Base-by-base conservation (phyloP, 805 yeast species). In the Jamesozyma spencerorum region DNA sequence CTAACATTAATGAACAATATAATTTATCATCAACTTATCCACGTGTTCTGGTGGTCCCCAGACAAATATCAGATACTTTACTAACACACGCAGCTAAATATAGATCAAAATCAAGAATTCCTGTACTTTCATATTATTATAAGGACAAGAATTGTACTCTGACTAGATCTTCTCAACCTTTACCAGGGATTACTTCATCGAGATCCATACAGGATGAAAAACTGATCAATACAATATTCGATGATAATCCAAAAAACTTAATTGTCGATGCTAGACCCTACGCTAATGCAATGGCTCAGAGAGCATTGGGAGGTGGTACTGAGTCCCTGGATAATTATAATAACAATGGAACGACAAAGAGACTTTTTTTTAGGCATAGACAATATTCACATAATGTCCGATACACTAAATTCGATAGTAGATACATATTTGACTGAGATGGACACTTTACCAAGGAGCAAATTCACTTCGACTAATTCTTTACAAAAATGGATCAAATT, bases 251-350 rank as follows among this genome's bases (percentile, higher is more conserved):
- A 15, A 71, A 69, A 35, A 80, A 88, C 53, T 61, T 92, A 22
- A 79, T 92, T 24, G 90, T 86, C 4, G 98, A 92, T 64, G 83
- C 94, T 18, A 69, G 98, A 41, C 98, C 98, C 1, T 60, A 87
- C 19, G 82, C 97, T 0, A 92, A 92, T 60, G 97, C 97, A 6
- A 75, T 87, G 75, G 97, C 96, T 0, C 97, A 92, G 53, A 85
- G 85, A 35, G 97, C 97, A 0, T 64, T 92, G 13, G 98, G 98
- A 11, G 98, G 97, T n/a, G 98, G 98, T 1, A 82, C 96, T 0
- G 98, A 92, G 57, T 81, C 75, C 48, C 84, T 87, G 71, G 97
- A 90, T 42, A 77, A 86, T 55, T 90, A 92, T 63, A 72, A 78
- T 38, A 71, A 70, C 26, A 73, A 71, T 14, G 81, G 81, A 22